Base-by-base conservation (phyloP, 2,329 filamentous ascomycete species). In the Colletotrichum orbiculare region DNA sequence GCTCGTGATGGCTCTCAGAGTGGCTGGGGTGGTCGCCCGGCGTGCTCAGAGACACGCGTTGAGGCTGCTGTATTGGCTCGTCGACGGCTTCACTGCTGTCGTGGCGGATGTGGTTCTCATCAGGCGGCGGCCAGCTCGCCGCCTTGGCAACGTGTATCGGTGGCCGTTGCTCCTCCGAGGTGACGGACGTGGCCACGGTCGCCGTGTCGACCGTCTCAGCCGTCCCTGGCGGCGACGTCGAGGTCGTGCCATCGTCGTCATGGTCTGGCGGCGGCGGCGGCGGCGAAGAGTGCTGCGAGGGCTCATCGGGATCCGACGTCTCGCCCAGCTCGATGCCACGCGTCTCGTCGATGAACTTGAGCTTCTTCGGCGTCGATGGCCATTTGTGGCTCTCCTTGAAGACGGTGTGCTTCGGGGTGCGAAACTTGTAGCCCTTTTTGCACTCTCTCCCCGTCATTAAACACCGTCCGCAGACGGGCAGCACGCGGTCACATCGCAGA, bases 401-500 rank as follows among this genome's bases (percentile, higher is more conserved):
- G 15, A 66, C 63, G 39, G 60, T 43, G 37, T 66, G 64, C 33
- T 66, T 66, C 47, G 60, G 64, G 4, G 49, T 49, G 39, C 62
- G 66, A 49, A 69, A 69, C 60, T 68, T 69, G 61, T 69, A 68
- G 6, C 67, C 65, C 34, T 68, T 69, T 35, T 66, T 61, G 55
- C 65, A 69, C 33, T 68, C 67, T 49, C 61, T 56, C 15, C 65
- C 61, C 11, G 60, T 68, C 55, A 64, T 54, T 54, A 64, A 34
- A 34, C 67, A 69, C 9, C 65, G 67, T 33, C 65, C 66, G 39
- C 67, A 69, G 15, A 64, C 25, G 47, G 67, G 67, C 12, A 69
- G 57, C 8, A 60, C 56, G 46, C 67, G 67, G 35, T 69, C 55
- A 80, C 81, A 83, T 75, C 79, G 82, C 13, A 83, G 71, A 69